Percentiles rank a stretch among this genome's conserved stretches.
Evolutionary conservation across 2,329 filamentous ascomycete species (phyloP).

Genomic region (Paraphaeosphaeria sporulosa): DNA sequence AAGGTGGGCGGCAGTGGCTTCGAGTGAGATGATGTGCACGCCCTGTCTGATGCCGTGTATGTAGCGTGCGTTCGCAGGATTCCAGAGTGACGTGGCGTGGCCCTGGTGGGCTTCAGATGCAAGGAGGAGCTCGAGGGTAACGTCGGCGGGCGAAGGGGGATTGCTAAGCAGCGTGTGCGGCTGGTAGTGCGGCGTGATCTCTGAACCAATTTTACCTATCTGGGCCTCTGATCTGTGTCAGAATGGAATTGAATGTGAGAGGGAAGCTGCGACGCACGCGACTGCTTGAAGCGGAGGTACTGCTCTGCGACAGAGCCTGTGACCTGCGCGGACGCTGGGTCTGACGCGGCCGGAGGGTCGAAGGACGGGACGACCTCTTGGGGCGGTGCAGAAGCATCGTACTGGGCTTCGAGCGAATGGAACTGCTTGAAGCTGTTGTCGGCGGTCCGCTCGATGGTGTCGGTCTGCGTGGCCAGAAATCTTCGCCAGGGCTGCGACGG

Average conservation of each 20-base stretch:
- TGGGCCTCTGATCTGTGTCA: constrained; percentile 41
- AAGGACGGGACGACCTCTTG: constrained; percentile 26
- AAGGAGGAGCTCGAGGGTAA: constrained; percentile 86
- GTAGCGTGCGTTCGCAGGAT: constrained; percentile 91
- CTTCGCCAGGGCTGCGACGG: constrained; percentile 30
- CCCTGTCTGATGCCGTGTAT: constrained; percentile 90
- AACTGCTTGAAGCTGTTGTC: constrained; percentile 40
- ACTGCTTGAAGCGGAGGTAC: constrained; percentile 53
- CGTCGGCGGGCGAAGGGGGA: constrained; percentile 78
- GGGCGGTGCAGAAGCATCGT: constrained; percentile 32
- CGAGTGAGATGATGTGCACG: constrained; percentile 91
- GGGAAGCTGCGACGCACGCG: constrained; percentile 35
- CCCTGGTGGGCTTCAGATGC: constrained; percentile 67
- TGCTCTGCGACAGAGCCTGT: constrained; percentile 47
- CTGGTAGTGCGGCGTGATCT: constrained; percentile 63
- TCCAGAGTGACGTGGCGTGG: constrained; percentile 90
- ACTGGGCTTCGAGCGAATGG: constrained; percentile 44
- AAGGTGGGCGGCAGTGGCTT: constrained; percentile 86
- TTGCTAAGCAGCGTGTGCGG: constrained; percentile 72
- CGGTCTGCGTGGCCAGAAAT: constrained; percentile 43
- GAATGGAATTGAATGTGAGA: neutral
- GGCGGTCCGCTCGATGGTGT: constrained; percentile 40
- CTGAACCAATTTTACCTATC: constrained; percentile 48
- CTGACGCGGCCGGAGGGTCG: constrained; percentile 29
- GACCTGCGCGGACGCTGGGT: constrained; percentile 6